Evolutionary conservation across 2,329 filamentous ascomycete genomes (phyloP).

Genomic region (Septoria linicola): DNA sequence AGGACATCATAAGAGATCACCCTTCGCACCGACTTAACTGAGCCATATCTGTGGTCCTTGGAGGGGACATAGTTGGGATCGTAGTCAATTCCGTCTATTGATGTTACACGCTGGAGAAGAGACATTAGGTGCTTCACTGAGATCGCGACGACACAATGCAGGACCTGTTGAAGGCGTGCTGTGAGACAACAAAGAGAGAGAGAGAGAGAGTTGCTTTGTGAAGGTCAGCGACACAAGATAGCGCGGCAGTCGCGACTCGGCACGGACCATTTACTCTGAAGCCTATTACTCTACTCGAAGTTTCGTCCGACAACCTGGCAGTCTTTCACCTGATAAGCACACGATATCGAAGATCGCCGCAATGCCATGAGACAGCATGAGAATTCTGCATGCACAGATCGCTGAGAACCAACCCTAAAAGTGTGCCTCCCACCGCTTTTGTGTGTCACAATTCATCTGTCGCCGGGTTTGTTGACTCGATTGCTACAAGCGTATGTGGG

Average conservation of each 20-base stretch:
- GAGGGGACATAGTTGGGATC: conserved; percentile 32
- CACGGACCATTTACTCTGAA: conserved; percentile 6
- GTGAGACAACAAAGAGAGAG: not conserved
- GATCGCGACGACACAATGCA: not conserved
- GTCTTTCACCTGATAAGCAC: conserved; percentile 7
- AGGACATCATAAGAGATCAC: conserved; percentile 52
- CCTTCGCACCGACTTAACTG: conserved; percentile 37
- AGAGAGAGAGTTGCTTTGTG: not conserved
- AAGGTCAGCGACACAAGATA: too few relatives aligned
- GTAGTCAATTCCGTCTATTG: conserved; percentile 51
- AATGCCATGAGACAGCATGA: not conserved
- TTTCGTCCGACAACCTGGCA: conserved; percentile 2
- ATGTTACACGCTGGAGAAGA: conserved; percentile 53
- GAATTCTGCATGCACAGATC: not conserved
- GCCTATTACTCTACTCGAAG: conserved; percentile 12
- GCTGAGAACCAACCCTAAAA: not conserved
- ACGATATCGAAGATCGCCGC: conserved; percentile 2
- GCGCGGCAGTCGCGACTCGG: not conserved
- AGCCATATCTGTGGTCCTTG: conserved; percentile 25
- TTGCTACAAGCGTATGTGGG: conserved; percentile 13
- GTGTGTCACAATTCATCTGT: conserved; percentile 6
- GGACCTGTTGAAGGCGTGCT: conserved; percentile 10
- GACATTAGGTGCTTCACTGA: conserved; percentile 42
- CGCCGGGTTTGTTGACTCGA: conserved; percentile 7
- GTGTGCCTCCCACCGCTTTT: conserved; percentile 1